phyloP scores from a whole-genome alignment of 2,329 filamentous ascomycete species.

The Calonectria pteridis region DNA sequence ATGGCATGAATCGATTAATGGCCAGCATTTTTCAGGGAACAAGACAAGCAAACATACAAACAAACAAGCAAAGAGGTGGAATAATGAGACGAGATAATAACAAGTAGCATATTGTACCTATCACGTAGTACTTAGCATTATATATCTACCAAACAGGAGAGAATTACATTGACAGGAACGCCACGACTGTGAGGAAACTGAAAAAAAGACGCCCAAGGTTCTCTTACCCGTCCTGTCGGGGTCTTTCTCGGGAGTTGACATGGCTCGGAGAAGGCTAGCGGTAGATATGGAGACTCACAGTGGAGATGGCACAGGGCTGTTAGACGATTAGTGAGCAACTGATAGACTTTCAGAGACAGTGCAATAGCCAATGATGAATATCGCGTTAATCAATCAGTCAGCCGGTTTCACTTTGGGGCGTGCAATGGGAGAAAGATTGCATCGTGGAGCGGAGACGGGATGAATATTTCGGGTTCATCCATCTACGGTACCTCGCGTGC shows the following conservation, averaged over 20 bases:
- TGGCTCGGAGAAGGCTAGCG: background rate
- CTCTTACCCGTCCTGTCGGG: background rate
- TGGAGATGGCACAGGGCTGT: constrained; percentile 1
- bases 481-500: background rate
- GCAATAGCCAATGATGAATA: constrained; percentile 33
- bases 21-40: background rate
- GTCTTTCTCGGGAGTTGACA: constrained; percentile 16
- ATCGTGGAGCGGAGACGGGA: background rate
- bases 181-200: background rate
- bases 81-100: constrained; percentile 11
- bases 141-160: constrained; percentile 3
- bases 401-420: background rate
- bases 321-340: constrained; percentile 10
- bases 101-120: constrained; percentile 20
- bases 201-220: background rate
- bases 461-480: background rate
- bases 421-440: background rate
- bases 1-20: background rate
- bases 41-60: background rate
- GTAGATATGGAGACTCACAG: background rate
- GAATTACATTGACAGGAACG: background rate
- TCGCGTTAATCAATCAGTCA: constrained; percentile 44
- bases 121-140: constrained; percentile 14
- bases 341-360: background rate
- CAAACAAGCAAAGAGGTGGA: background rate